Base-by-base conservation (phyloP, 495 filamentous ascomycete species). In the Penicillium chermesinum region DNA sequence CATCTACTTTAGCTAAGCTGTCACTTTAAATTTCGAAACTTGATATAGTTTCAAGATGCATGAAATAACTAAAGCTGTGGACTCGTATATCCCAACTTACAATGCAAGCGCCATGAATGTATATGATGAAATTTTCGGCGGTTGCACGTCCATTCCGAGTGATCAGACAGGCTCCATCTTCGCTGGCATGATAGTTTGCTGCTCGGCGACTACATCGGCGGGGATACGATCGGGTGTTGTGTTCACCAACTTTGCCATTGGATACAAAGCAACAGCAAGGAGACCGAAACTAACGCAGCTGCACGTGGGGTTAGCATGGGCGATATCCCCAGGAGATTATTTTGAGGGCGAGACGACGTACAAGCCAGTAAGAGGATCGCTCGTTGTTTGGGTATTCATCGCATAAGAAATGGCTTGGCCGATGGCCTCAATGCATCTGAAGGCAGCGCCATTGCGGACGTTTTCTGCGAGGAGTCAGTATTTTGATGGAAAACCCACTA, bases 311-410 rank as follows among this genome's bases (percentile, higher is more conserved):
- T 52, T 6, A 54, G 38, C 42, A 12, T 19, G 7, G 18, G 14
- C 9, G 15, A 15, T 30, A 5, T 22, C 18, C 1, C 14, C 9
- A 14, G 3, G 5, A 3, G n/a, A 39, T 8, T n/a, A 9, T 16
- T 20, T 10, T 2, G 39, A 18, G 10, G 1, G 7, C 13, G 7
- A n/a, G 5, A 49, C n/a, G n/a, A 59, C 58, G 3, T 55, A 64
- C 61, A 64, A 64, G 55, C 61, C 61, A 40, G 52, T 30, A 2
- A 64, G 32, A 18, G 58, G 58, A 20, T 58, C 40, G 46, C 50
- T 59, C 15, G 55, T 55, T 7, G 60, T 64, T 19, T 64, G 55
- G 30, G 61, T 64, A 33, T 64, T 64, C 58, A 64, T 64, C 8
- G 58, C 55, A 9, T 64, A 64, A 4, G 61, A 44, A 47, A 64